These are phyloP conservation scores for Rhodotorula sp. DNA, from an alignment of 1,284 basidiomycete species.

Conservation along the genomic window DNA sequence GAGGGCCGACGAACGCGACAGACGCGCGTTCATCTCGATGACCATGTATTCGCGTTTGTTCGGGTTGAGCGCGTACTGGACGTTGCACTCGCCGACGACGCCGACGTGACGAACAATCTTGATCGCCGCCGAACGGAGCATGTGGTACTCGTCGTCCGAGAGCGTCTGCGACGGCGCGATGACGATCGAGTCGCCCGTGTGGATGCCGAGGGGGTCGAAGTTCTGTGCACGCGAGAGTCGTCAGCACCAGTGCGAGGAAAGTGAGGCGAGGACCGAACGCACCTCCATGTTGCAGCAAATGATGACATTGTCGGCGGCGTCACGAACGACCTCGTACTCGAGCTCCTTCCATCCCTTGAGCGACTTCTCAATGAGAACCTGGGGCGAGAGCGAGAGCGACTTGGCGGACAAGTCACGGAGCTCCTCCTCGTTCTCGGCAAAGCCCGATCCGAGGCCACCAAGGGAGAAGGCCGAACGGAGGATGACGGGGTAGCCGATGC, in stretches of 20 bases:
- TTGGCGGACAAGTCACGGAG: conserved; percentile 91
- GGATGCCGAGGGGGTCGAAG: conserved; percentile 97
- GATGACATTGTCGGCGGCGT: conserved; percentile 69
- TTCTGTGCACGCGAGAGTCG: conserved; percentile 69
- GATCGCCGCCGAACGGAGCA: conserved; percentile 95
- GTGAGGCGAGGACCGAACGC: conserved; percentile 46
- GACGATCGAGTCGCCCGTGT: conserved; percentile 99
- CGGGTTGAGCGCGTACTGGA: conserved; percentile 97
- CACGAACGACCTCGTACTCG: conserved; percentile 98
- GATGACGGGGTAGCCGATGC: conserved; percentile 97
- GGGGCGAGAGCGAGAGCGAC: conserved; percentile 84
- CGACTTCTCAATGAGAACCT: conserved; percentile 94
- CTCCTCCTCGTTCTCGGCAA: conserved; percentile 93
- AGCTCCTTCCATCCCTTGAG: conserved; percentile 99
- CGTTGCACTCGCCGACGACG: conserved; percentile 92
- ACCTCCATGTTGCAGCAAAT: conserved; percentile 44
- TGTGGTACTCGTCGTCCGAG: conserved; percentile 85
- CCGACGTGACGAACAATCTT: conserved; percentile 97
- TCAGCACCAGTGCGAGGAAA: background rate
- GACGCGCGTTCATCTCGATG: conserved; percentile 88
- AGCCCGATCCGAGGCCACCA: conserved; percentile 97
- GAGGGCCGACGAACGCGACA: conserved; percentile 61
- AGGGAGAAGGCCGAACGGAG: conserved; percentile 97
- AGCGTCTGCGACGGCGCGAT: conserved; percentile 98
- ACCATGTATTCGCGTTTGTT: conserved; percentile 92